Conservation (phyloP, 257 asterid genomes). For the Echium plantagineum region DNA sequence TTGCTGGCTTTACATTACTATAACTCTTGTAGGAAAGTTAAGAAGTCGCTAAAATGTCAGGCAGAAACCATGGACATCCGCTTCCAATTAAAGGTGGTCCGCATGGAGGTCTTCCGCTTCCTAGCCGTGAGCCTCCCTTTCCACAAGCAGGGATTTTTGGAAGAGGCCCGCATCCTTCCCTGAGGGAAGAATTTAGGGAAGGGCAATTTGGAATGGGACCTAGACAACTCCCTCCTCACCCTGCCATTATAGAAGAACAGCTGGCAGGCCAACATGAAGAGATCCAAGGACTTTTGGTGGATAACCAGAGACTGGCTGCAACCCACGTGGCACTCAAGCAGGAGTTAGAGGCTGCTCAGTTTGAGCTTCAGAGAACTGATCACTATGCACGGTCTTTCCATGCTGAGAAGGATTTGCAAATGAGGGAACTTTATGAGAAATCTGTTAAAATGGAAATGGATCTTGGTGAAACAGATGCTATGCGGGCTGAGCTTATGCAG, state of each 20-base stretch:
- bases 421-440: slow-evolving; percentile 70
- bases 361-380: slow-evolving; percentile 72
- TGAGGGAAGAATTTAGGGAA: slow-evolving; percentile 65
- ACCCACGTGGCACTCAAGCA: slow-evolving; percentile 92
- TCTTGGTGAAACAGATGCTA: slow-evolving; percentile 50
- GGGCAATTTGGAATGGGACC: slow-evolving; percentile 55
- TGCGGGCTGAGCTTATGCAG: slow-evolving; percentile 79
- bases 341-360: slow-evolving; percentile 69
- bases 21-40: not conserved
- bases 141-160: slow-evolving; percentile 8
- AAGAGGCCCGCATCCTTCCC: slow-evolving; percentile 41
- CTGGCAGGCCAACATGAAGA: slow-evolving; percentile 78
- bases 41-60: slow-evolving; percentile 36
- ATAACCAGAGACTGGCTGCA: slow-evolving; percentile 90
- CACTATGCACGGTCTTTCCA: slow-evolving; percentile 59
- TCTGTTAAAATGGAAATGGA: slow-evolving; percentile 71
- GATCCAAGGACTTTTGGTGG: slow-evolving; percentile 65
- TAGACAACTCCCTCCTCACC: slow-evolving; percentile 62
- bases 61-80: slow-evolving; percentile 69
- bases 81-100: slow-evolving; percentile 47
- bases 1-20: too few species aligned
- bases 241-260: slow-evolving; percentile 59
- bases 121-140: slow-evolving; percentile 38
- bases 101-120: slow-evolving; percentile 47
- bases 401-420: slow-evolving; percentile 57